Conservation (phyloP, 345 rosid genomes). For the Dipteronia sinensis region DNA sequence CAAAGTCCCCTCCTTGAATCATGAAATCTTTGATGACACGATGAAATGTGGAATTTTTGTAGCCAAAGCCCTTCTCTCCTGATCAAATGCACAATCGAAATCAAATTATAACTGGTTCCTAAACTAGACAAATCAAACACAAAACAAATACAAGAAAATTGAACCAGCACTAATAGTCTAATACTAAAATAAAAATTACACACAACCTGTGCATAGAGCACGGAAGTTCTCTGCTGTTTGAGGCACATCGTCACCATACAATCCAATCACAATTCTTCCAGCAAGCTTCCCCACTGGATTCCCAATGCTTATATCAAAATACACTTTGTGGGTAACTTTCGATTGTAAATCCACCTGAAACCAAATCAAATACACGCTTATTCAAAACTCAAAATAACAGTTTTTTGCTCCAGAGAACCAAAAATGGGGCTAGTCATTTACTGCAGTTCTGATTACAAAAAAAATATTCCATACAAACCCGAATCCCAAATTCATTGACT, state of each 20-base stretch:
- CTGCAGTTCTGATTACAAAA: not conserved
- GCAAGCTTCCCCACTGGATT: slow-evolving; percentile 86
- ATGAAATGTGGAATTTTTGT: slow-evolving; percentile 75
- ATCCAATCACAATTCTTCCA: slow-evolving; percentile 89
- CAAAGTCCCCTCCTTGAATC: slow-evolving; percentile 99
- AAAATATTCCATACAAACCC: not conserved
- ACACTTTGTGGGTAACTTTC: slow-evolving; percentile 87
- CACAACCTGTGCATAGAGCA: slow-evolving; percentile 88
- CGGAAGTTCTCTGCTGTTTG: slow-evolving; percentile 95
- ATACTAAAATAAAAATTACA: not conserved
- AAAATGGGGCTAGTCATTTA: not conserved
- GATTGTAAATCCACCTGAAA: slow-evolving; percentile 65
- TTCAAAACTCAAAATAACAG: not conserved
- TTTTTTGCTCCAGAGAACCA: not conserved
- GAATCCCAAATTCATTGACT: not conserved
- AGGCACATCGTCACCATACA: slow-evolving; percentile 95
- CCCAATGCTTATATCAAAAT: slow-evolving; percentile 90
- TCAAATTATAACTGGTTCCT: not conserved
- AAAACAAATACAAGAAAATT: not conserved
- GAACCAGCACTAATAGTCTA: not conserved
- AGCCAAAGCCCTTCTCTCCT: slow-evolving; percentile 99
- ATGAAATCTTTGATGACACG: slow-evolving; percentile 96
- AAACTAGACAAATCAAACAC: not conserved
- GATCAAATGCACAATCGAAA: slow-evolving; percentile 22
- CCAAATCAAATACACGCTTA: not conserved